Percentiles rank a stretch among this genome's conserved stretches.
Evolutionary conservation across 1,139 yeast species (phyloP).

Genomic region (Debaryomyces fabryi): DNA sequence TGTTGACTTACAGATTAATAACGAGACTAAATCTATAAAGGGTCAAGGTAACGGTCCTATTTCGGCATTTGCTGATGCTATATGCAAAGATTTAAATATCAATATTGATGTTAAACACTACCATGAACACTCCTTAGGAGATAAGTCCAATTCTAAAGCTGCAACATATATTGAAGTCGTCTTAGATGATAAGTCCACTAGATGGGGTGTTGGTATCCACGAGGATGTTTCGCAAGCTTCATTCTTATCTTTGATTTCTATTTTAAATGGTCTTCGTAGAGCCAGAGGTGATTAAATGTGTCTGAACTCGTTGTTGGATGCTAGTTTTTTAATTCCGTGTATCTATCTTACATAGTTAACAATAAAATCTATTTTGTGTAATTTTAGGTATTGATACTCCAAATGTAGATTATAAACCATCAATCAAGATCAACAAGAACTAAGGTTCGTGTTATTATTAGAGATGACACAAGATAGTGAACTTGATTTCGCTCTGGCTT

Average conservation of each 20-base stretch:
- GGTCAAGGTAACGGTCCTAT: constrained; percentile 96
- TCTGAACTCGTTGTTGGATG: not conserved
- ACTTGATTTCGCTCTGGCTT: constrained; percentile 37
- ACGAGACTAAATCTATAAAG: constrained; percentile 46
- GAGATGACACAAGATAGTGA: constrained; percentile 24
- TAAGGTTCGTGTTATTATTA: not conserved
- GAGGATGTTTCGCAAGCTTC: constrained; percentile 94
- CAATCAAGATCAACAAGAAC: not conserved
- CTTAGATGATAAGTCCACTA: constrained; percentile 50
- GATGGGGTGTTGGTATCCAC: constrained; percentile 95
- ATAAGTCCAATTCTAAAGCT: constrained; percentile 83
- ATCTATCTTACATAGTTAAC: not conserved
- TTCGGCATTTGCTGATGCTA: constrained; percentile 84
- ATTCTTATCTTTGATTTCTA: constrained; percentile 74
- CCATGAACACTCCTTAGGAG: constrained; percentile 91
- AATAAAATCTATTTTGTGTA: constrained; percentile 3
- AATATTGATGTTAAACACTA: constrained; percentile 76
- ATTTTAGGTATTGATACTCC: not conserved
- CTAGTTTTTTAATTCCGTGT: not conserved
- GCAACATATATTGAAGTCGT: constrained; percentile 81
- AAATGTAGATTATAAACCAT: not conserved
- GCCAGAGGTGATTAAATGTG: constrained; percentile 6
- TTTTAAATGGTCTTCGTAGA: constrained; percentile 55
- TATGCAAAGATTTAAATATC: constrained; percentile 59
- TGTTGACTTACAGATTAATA: constrained; percentile 49